Evolutionary conservation across 1,284 basidiomycete species (phyloP).

Genomic region (Leccinum discolor): DNA sequence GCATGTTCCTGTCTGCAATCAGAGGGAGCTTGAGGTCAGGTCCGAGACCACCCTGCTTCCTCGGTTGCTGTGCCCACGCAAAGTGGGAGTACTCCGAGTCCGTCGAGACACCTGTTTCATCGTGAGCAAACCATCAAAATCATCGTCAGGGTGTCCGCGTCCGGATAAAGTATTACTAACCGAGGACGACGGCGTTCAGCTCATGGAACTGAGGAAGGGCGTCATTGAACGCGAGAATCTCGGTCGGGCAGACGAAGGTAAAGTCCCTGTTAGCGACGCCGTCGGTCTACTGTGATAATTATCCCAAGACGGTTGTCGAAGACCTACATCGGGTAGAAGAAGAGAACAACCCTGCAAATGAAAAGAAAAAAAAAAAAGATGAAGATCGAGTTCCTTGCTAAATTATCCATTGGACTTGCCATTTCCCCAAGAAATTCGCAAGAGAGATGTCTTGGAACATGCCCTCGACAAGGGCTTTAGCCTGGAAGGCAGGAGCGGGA

Average conservation of each 20-base stretch:
- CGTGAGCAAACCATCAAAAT: neutral
- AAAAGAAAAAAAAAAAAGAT: constrained; percentile 11
- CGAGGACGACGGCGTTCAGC: constrained; percentile 76
- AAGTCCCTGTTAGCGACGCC: constrained; percentile 54
- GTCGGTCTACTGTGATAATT: neutral
- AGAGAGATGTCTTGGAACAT: constrained; percentile 77
- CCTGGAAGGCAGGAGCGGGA: constrained; percentile 78
- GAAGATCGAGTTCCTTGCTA: neutral
- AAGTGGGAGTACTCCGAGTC: constrained; percentile 90
- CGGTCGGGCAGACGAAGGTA: constrained; percentile 90
- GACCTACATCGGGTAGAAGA: constrained; percentile 81
- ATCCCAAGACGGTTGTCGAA: constrained; percentile 13
- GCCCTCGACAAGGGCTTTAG: constrained; percentile 75
- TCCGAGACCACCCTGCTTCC: constrained; percentile 85
- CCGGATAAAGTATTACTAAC: constrained; percentile 37
- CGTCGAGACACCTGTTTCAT: constrained; percentile 65
- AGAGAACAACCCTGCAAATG: constrained; percentile 63
- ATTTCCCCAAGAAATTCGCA: constrained; percentile 78
- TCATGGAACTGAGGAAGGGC: constrained; percentile 74
- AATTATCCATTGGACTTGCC: constrained; percentile 44
- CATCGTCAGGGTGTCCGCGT: neutral
- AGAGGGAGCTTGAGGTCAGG: constrained; percentile 83
- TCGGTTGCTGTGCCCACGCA: constrained; percentile 81
- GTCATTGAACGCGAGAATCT: constrained; percentile 92
- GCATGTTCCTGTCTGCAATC: constrained; percentile 71